Base-by-base conservation (phyloP, 2,329 filamentous ascomycete genomes). In the Nannizziopsis arthrosporioides region DNA sequence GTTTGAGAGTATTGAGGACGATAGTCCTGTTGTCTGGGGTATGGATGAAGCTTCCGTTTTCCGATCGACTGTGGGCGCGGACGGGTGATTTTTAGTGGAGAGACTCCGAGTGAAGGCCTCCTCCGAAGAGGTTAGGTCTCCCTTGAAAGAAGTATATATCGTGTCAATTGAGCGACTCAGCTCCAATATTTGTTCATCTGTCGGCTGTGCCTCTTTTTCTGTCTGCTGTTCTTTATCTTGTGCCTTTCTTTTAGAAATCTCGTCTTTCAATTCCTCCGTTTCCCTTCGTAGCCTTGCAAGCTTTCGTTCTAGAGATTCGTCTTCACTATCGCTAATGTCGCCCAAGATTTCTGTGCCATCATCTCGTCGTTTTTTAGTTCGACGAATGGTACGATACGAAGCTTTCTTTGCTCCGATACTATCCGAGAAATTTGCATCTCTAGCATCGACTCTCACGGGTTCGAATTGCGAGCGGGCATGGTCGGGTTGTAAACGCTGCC, bases 401-500 rank as follows among this genome's bases (percentile, higher is more conserved):
- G 84, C 86, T 53, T 85, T 78, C 64, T 90, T 90, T 41, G 80
- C 80, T 51, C 80, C 81, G 34, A 96, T 81, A 46, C 89, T 82
- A 65, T 95, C 89, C 2, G 89, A 94, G 64, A 95, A 92, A 65
- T 95, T 86, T 18, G 84, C 85, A 17, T 83, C 80, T 44, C 76
- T 75, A 5, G 87, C 82, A 61, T 94, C 84, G 30, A 94, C 79
- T 36, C 78, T 76, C 8, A 84, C 73, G 2, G 85, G 81, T 47
- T 82, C 73, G 63, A 98, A 98, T 38, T 81, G 79, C 30, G 78
- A 80, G 49, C 90, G 82, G 38, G 92, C 92, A 62, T 86, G 77
- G 57, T 85, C 77, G 54, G 87, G 80, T 53, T 84, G 82, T 7
- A 96, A 70, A 18, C 81, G 78, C 32, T 84, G 81, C 55, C 82